phyloP scores from a whole-genome alignment of 2,329 filamentous ascomycete species.

The Fusarium coffeatum region DNA sequence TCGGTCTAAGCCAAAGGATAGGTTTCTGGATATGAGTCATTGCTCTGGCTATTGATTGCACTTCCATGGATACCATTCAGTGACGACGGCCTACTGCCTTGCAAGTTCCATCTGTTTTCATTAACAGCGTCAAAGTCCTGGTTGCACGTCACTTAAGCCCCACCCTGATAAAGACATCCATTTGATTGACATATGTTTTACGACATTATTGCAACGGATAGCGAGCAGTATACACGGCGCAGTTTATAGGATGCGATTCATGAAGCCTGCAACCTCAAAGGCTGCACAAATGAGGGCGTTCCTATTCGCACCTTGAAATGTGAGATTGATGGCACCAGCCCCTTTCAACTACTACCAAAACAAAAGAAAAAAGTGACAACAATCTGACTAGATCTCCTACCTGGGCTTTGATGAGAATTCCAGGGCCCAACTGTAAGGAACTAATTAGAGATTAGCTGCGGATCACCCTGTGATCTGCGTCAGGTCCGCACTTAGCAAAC shows the following conservation, averaged over 20 bases:
- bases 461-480: constrained; percentile 44
- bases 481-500: constrained; percentile 20
- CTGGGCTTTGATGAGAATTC: constrained; percentile 11
- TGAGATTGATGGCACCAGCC: constrained; percentile 23
- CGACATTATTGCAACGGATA: background rate
- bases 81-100: background rate
- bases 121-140: background rate
- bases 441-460: constrained; percentile 34
- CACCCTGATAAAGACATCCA: background rate
- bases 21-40: background rate
- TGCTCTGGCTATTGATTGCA: background rate
- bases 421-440: constrained; percentile 26
- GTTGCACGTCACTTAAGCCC: background rate
- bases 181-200: background rate
- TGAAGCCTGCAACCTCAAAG: background rate
- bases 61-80: background rate
- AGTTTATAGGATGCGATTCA: constrained; percentile 11
- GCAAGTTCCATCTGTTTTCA: background rate
- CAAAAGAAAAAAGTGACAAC: background rate
- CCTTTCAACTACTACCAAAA: constrained; percentile 17
- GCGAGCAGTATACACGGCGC: background rate
- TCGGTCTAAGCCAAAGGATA: background rate
- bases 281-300: background rate
- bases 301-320: constrained; percentile 7
- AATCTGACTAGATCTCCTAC: background rate